Conservation (phyloP, 352 stramenopile species). For the Pythium utonaiense region DNA sequence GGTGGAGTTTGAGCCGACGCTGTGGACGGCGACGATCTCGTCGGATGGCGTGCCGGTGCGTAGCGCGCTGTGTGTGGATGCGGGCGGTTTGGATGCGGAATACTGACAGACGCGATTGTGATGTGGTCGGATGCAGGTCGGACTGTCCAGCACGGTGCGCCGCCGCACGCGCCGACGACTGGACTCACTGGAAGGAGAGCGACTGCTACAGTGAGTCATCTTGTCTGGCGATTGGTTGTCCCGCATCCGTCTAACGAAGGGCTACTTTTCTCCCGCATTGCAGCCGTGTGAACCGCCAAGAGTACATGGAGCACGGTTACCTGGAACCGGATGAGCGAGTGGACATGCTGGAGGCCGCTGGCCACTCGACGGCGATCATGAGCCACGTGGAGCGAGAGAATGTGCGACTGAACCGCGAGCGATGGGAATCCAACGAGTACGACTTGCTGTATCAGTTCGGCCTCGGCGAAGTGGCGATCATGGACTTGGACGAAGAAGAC, state of each 20-base stretch:
- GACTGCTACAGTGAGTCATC: slow-evolving; percentile 35
- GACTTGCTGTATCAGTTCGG: slow-evolving; percentile 81
- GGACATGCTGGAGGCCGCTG: slow-evolving; percentile 67
- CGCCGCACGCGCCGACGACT: slow-evolving; percentile 56
- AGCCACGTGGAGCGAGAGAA: slow-evolving; percentile 63
- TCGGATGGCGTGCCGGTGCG: slow-evolving; percentile 74
- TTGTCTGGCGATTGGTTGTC: not conserved
- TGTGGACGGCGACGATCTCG: slow-evolving; percentile 75
- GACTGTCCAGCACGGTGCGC: slow-evolving; percentile 64
- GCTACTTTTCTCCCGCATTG: slow-evolving; percentile 1
- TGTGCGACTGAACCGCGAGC: slow-evolving; percentile 74
- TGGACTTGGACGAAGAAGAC: slow-evolving; percentile 60
- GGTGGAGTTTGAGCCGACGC: slow-evolving; percentile 79
- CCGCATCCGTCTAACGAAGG: not conserved
- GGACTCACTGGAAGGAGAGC: slow-evolving; percentile 67
- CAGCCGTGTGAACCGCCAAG: slow-evolving; percentile 58
- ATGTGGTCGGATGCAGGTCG: slow-evolving; percentile 33
- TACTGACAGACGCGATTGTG: slow-evolving; percentile 7
- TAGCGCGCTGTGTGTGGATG: too few relatives aligned
- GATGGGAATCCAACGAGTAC: slow-evolving; percentile 85
- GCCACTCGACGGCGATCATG: slow-evolving; percentile 60
- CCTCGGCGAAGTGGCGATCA: slow-evolving; percentile 55
- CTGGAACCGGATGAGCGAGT: slow-evolving; percentile 73
- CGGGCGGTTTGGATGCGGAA: not conserved
- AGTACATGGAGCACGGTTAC: slow-evolving; percentile 84